A percentile compares a stretch with the other conserved stretches of the same genome.
Conservation (phyloP, 1,284 basidiomycete genomes). For the Phellopilus nigrolimitatus region DNA sequence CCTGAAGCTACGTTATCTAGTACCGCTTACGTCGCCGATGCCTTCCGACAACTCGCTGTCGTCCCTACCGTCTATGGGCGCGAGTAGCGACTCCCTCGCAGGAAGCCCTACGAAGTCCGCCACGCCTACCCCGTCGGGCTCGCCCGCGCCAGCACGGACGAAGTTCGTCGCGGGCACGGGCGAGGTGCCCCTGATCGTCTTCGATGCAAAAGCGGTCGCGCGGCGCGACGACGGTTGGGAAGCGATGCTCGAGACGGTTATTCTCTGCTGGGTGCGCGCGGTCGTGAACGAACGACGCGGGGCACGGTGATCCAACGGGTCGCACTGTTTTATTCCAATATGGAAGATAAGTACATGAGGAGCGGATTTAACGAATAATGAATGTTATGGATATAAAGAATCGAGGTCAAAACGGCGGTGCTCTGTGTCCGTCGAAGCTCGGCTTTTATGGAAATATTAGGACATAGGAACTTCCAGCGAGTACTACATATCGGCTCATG, state of each 20-base stretch:
- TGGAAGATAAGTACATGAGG: too few relatives aligned
- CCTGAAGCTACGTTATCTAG: constrained; percentile 72
- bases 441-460: too few relatives aligned
- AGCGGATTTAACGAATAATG: too few relatives aligned
- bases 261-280: constrained; percentile 63
- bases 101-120: constrained; percentile 25
- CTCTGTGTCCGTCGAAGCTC: too few relatives aligned
- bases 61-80: constrained; percentile 21
- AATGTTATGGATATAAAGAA: too few relatives aligned
- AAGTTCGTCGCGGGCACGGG: constrained; percentile 25
- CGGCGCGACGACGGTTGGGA: constrained; percentile 76
- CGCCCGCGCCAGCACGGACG: constrained; percentile 25
- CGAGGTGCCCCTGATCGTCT: constrained; percentile 37
- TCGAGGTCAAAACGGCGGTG: too few relatives aligned
- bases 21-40: constrained; percentile 58
- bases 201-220: constrained; percentile 72
- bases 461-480: too few relatives aligned
- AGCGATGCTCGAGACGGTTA: constrained; percentile 60
- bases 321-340: too few relatives aligned
- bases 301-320: constrained; percentile 31
- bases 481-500: too few relatives aligned
- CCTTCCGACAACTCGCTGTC: constrained; percentile 28
- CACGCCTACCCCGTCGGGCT: constrained; percentile 29
- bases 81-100: constrained; percentile 23
- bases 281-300: constrained; percentile 63